Base-by-base conservation (phyloP, 1,284 basidiomycete species). In the Athelia psychrophila region DNA sequence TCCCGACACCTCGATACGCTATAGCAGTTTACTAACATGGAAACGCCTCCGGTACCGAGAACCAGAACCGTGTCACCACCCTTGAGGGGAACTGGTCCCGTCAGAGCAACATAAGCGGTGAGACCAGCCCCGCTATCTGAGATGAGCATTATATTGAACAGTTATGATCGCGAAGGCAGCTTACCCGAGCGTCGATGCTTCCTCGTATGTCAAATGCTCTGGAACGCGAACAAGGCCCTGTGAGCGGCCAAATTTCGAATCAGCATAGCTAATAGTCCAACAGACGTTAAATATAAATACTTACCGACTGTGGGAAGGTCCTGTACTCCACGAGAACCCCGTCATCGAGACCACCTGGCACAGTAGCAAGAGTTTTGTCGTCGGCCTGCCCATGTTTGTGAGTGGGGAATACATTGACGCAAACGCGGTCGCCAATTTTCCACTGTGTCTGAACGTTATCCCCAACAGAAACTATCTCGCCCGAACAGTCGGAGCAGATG, bases 1-100 rank as follows among this genome's bases (percentile, higher is more conserved):
- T 19, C 27, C n/a, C 20, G 45, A 19, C 30, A 15, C 1, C 5
- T 5, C 15, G 19, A 44, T 16, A 5, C 12, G 22, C 44, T 6
- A 32, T 30, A 12, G 9, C 15, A 20, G n/a, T n/a, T 20, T n/a
- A 55, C 66, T 25, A 53, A 73, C 70, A 75, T 67, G 2, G 74
- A 76, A 32, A 79, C 76, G 48, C 77, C 77, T 15, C 77, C 78
- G 1, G 76, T 79, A 3, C 79, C 78, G 16, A 72, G 65, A 2
- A 74, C 66, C 16, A 80, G 68, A 23, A 78, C 72, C 0, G 59
- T 64, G 40, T 75, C 71, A n/a, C 71, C 72, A 12, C 62, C 60
- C 52, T 69, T 75, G 51, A 74, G 38, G 4, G 69, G 64, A 9
- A 63, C 58, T 2, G 72, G 64, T 3, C 74, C 75, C 46, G 65